Evolutionary conservation across 306 rosid species (phyloP).

Genomic region (Prunus fruticosa): DNA sequence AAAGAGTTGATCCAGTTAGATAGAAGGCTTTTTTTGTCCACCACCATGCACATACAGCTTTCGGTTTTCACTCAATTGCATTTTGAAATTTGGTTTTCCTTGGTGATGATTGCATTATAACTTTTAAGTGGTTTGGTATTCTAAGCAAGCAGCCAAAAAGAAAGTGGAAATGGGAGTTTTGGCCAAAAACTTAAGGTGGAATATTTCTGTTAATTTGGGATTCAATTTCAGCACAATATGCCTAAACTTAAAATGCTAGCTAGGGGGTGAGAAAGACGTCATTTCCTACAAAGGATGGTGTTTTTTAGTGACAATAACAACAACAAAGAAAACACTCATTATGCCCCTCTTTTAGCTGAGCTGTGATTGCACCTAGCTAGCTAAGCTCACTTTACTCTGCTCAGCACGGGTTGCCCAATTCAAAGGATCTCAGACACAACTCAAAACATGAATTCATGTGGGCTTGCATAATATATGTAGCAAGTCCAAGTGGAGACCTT

Average conservation of each 20-base stretch:
- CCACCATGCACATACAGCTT: slow-evolving; percentile 30
- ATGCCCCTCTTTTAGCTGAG: not conserved
- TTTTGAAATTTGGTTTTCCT: slow-evolving; percentile 23
- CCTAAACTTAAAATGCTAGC: too few species aligned
- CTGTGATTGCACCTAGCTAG: not conserved
- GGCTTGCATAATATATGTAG: too few species aligned
- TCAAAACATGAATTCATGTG: too few species aligned
- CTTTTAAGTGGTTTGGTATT: not conserved
- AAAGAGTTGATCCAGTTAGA: not conserved
- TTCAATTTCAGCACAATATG: not conserved
- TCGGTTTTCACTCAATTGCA: slow-evolving; percentile 54
- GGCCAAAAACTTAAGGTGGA: not conserved
- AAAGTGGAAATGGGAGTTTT: not conserved
- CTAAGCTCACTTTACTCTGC: not conserved
- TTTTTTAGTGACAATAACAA: not conserved
- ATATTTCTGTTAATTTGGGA: not conserved
- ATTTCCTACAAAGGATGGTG: not conserved
- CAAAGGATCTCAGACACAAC: not conserved
- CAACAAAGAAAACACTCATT: not conserved
- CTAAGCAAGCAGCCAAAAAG: slow-evolving; percentile 7
- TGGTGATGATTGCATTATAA: slow-evolving; percentile 31
- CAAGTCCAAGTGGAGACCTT: too few species aligned
- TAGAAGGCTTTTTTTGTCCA: not conserved
- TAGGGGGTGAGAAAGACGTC: not conserved
- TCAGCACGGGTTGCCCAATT: not conserved